Percentiles rank a stretch among this genome's conserved stretches.
phyloP scores from a whole-genome alignment of 768 basidiomycete genomes.

The Boletus vinaceobasis region DNA sequence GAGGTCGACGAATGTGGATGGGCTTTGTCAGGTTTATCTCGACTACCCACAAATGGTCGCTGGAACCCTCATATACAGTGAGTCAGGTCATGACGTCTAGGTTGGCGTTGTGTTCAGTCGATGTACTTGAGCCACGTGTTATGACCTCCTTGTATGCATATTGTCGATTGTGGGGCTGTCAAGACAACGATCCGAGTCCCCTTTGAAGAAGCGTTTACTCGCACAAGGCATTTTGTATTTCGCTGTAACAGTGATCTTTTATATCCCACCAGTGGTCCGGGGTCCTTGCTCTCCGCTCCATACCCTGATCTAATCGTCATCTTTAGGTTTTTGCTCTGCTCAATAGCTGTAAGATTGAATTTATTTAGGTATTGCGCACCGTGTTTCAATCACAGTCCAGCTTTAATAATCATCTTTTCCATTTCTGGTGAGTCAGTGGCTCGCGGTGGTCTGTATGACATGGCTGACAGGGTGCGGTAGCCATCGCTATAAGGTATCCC shows the following conservation, averaged over 20 bases:
- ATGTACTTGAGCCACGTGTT: conserved; percentile 10
- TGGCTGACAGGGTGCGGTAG: conserved; percentile 6
- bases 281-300: neutral
- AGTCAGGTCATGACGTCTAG: neutral
- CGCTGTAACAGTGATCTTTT: conserved; percentile 8
- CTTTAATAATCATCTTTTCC: neutral
- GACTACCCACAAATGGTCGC: neutral
- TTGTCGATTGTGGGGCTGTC: conserved; percentile 18
- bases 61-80: conserved; percentile 13
- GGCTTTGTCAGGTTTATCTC: neutral
- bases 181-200: conserved; percentile 3
- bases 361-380: neutral
- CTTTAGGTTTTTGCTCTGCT: conserved; percentile 8
- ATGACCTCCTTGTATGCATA: conserved; percentile 18
- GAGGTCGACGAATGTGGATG: neutral
- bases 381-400: neutral
- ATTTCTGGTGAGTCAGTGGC: conserved; percentile 1
- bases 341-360: conserved; percentile 3
- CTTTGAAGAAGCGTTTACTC: conserved; percentile 14
- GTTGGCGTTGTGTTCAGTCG: neutral
- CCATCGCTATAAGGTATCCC: conserved; percentile 7
- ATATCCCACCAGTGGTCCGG: conserved; percentile 12
- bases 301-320: neutral
- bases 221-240: conserved; percentile 19
- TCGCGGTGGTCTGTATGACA: neutral